Base-by-base conservation (phyloP, 257 asterid species). In the Galeopsis tetrahit region DNA sequence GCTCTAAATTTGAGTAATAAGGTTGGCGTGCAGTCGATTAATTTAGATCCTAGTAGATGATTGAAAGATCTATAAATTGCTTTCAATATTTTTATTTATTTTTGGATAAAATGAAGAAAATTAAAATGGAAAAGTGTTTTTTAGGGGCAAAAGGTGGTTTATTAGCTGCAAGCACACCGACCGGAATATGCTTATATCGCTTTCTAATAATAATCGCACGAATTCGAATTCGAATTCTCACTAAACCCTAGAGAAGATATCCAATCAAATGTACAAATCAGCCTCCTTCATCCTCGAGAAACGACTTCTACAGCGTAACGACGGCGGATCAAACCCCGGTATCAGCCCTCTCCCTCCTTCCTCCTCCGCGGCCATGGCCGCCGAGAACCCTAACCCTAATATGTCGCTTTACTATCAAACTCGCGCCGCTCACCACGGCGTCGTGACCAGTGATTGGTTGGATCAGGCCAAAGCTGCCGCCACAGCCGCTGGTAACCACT, bases 401-500 rank as follows among this genome's bases (percentile, higher is more conserved):
- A 80, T 91, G 9, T 94, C 97, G 0, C 84, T 88, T 17, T 94
- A 94, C 75, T 94, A 94, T 48, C 96, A 89, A 63, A 84, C 96
- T 2, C 91, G 99, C 64, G 96, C 97, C 63, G 99, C 89, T 9
- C 99, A 91, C 75, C 91, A 89, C 79, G 97, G 88, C 63, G 99
- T 88, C 48, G 91, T 91, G 48, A 91, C 97, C 13, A 94, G 89
- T 59, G 97, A 91, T 70, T 94, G 97, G 99, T 80, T 94, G 58
- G 96, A 87, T 35, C 99, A 91, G 81, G 95, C 98, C 59, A 90
- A 86, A 68, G 56, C 56, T 9, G 56, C 51, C 14, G 51, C 14
- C n/a, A 87, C 94, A 40, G 96, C 97, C 15, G 85, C 89, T n/a
- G 90, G 77, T 52, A 42, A 66, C 48, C 71, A 78, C 15, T 43